Evolutionary conservation across 345 rosid genomes (phyloP), one percentile per base, ranked within the genome.

Genomic region (Balakata baccata): DNA sequence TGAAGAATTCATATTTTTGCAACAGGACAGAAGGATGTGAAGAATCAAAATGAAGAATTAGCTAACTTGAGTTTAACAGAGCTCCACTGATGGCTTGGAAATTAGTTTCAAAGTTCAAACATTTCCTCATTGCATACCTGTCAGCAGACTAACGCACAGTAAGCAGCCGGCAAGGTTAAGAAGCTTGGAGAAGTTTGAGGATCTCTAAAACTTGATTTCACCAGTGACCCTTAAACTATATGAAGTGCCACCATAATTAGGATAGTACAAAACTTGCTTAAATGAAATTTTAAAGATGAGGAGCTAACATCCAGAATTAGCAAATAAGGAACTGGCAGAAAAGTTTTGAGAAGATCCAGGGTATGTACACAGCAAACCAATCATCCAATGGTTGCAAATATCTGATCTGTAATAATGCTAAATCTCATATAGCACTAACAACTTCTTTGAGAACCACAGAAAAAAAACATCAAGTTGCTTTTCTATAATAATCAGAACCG

Each of bases 261-360:
- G 71, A 72, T 41, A 77, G 49, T 60, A 79, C 66, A 77, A 51
- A 75, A 75, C 79, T 77, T 74, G 64, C 71, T 64, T 71, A 71
- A 69, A 64, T 68, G 64, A 49, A 58, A 74, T 70, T 63, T 39
- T 46, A 53, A 75, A 72, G 46, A 74, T n/a, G 49, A 38, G 74
- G 66, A 47, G 78, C 74, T 68, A 76, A 74, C 61, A 71, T 70
- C 75, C 78, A 25, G 71, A 73, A 51, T 68, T 66, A 64, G 73
- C 74, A 23, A 45, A 60, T 17, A 69, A 69, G 63, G 41, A 52
- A 70, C 78, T 74, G 54, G 66, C 29, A 64, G 65, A 46, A 63
- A n/a, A 69, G 69, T 49, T 61, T 50, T 59, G 64, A 60, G 67
- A 65, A 65, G 78, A 70, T 54, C 74, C 77, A 57, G 61, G 60